These are phyloP conservation scores for Rhodamnia rubescens DNA, from an alignment of 345 rosid genomes.

Conservation along the genomic window DNA sequence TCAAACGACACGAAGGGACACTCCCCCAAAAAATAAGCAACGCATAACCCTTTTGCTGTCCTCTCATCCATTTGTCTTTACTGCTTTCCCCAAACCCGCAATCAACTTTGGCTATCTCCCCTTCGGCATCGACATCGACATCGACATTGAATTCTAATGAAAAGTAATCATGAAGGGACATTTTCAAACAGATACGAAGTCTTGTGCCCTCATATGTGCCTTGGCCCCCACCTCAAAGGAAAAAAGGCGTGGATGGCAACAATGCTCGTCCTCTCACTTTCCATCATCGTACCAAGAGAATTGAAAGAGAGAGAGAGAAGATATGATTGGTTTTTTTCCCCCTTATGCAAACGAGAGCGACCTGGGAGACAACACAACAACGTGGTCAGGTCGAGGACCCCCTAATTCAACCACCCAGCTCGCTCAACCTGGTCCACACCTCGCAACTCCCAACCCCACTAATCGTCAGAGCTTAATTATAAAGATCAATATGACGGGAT, in stretches of 20 bases:
- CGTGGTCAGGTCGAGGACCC: not conserved
- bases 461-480: not conserved
- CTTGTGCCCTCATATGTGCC: not conserved
- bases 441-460: not conserved
- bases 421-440: not conserved
- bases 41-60: not conserved
- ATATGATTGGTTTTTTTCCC: not conserved
- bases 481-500: not conserved
- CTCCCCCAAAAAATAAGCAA: not conserved
- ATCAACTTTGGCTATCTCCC: not conserved
- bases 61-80: not conserved
- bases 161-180: not conserved
- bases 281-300: not conserved
- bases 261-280: not conserved
- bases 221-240: not conserved
- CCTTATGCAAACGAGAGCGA: not conserved
- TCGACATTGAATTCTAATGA: not conserved
- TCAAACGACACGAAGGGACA: not conserved
- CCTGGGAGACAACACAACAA: not conserved
- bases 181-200: not conserved
- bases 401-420: not conserved
- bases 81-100: not conserved
- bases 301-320: not conserved
- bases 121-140: not conserved
- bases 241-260: not conserved